Evolutionary conservation across 108 stramenopile species (phyloP).

Genomic region (Stephanodiscus triporus): DNA sequence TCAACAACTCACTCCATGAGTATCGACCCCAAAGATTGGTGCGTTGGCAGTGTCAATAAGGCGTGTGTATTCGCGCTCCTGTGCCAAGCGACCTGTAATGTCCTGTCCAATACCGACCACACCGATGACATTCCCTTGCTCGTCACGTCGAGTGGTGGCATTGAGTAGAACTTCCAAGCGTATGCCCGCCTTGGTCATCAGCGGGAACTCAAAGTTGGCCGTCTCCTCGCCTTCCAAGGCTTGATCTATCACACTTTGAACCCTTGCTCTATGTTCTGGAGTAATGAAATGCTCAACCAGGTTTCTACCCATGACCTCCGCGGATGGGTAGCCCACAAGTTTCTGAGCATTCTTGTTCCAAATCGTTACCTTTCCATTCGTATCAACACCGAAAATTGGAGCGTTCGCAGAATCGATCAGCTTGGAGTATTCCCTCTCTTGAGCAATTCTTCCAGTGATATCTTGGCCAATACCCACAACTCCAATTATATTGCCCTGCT

Average conservation of each 20-base stretch:
- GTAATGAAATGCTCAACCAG: slow-evolving; percentile 47
- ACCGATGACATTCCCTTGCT: slow-evolving; percentile 65
- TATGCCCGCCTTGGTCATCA: slow-evolving; percentile 62
- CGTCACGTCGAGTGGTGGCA: slow-evolving; percentile 73
- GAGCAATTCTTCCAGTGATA: slow-evolving; percentile 50
- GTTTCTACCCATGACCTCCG: slow-evolving; percentile 63
- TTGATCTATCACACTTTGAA: slow-evolving; percentile 39
- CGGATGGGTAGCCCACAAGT: slow-evolving; percentile 67
- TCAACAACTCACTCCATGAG: slow-evolving; percentile 16
- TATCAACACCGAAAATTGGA: slow-evolving; percentile 77
- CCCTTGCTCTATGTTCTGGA: slow-evolving; percentile 21
- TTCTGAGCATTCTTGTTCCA: slow-evolving; percentile 75
- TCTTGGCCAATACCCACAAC: slow-evolving; percentile 68
- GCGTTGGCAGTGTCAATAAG: slow-evolving; percentile 54
- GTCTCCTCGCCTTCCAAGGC: slow-evolving; percentile 58
- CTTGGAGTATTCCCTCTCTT: slow-evolving; percentile 47
- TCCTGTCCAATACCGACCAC: slow-evolving; percentile 68
- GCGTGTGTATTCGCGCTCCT: slow-evolving; percentile 45
- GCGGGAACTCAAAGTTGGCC: slow-evolving; percentile 74
- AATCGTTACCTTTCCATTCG: slow-evolving; percentile 50
- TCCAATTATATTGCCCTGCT: slow-evolving; percentile 45
- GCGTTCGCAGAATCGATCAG: slow-evolving; percentile 78
- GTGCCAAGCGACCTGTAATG: slow-evolving; percentile 47
- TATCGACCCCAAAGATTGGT: slow-evolving; percentile 56
- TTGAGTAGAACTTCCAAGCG: slow-evolving; percentile 64